A percentile compares a stretch with the other conserved stretches of the same genome.
Conservation (phyloP, 2,329 filamentous ascomycete species). For the Xylaria sp. region DNA sequence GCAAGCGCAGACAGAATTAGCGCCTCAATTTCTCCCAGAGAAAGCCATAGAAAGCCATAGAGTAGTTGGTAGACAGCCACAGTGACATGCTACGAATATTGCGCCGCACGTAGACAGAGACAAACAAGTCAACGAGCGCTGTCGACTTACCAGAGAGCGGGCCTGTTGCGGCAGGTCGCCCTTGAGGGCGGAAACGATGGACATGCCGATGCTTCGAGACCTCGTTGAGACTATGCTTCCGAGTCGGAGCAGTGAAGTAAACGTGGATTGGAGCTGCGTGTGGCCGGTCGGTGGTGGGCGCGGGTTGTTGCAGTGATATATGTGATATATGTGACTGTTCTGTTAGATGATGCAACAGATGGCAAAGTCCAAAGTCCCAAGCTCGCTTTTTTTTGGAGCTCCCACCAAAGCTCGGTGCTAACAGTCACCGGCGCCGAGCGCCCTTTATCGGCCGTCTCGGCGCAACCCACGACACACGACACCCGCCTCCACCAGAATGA, state of each 20-base stretch:
- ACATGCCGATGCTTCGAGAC: conserved; percentile 33
- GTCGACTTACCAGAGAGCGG: conserved; percentile 57
- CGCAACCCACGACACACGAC: not conserved
- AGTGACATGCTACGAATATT: no score
- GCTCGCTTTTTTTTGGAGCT: conserved; percentile 20
- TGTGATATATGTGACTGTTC: no score
- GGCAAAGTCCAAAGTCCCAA: not conserved
- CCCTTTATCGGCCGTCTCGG: conserved; percentile 23
- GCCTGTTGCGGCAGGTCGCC: conserved; percentile 63
- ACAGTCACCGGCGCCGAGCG: conserved; percentile 36
- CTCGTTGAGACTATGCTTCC: not conserved
- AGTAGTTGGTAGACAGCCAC: no score
- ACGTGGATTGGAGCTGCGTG: not conserved
- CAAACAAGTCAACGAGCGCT: not conserved
- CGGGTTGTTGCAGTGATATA: conserved; percentile 6
- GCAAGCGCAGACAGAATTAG: conserved; percentile 11
- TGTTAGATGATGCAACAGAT: conserved; percentile 26
- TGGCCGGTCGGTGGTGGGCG: not conserved
- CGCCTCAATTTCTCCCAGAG: no score
- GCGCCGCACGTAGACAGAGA: conserved; percentile 7
- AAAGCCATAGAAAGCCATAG: no score
- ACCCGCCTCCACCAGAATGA: not conserved
- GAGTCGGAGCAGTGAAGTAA: not conserved
- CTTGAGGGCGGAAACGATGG: conserved; percentile 47
- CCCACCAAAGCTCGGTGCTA: conserved; percentile 31